Conservation (phyloP, 495 filamentous ascomycete genomes). For the Glonium stellatum region DNA sequence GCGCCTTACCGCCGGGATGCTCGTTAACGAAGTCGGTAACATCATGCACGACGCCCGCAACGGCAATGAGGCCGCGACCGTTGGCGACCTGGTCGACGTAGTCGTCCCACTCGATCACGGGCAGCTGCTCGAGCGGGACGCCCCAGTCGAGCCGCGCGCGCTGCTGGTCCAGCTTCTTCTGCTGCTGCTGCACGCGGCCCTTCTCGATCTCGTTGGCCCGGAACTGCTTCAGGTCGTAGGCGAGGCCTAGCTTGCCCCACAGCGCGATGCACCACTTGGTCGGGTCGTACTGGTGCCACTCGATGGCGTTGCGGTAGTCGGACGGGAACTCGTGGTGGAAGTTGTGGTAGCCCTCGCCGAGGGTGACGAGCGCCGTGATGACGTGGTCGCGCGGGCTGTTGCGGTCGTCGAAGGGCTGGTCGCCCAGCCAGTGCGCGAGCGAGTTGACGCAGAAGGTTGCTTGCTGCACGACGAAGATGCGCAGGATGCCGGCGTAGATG, state of each 20-base stretch:
- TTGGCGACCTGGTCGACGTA: constrained; percentile 83
- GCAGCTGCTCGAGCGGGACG: constrained; percentile 84
- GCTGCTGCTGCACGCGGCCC: constrained; percentile 89
- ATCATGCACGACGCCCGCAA: constrained; percentile 95
- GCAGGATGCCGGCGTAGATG: constrained; percentile 89
- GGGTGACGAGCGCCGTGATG: constrained; percentile 89
- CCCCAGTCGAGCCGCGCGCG: constrained; percentile 91
- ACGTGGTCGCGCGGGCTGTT: constrained; percentile 96
- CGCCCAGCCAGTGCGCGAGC: constrained; percentile 96
- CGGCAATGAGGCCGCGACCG: constrained; percentile 76
- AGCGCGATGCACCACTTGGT: constrained; percentile 97
- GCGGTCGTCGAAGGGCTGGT: constrained; percentile 98
- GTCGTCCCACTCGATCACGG: constrained; percentile 95
- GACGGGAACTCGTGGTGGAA: constrained; percentile 99
- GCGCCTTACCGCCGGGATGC: constrained; percentile 92
- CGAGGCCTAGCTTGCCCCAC: constrained; percentile 89
- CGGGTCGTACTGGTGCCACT: constrained; percentile 98
- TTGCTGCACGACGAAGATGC: constrained; percentile 98
- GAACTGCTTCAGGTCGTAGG: constrained; percentile 96
- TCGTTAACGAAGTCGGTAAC: constrained; percentile 91
- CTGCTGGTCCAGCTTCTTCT: constrained; percentile 99
- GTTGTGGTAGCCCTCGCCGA: constrained; percentile 98
- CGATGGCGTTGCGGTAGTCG: constrained; percentile 96
- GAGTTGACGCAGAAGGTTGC: constrained; percentile 99
- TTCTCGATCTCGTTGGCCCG: constrained; percentile 98